Base-by-base conservation (phyloP, 192 early-diverging fungal genomes). In the Coemansia sp. region DNA sequence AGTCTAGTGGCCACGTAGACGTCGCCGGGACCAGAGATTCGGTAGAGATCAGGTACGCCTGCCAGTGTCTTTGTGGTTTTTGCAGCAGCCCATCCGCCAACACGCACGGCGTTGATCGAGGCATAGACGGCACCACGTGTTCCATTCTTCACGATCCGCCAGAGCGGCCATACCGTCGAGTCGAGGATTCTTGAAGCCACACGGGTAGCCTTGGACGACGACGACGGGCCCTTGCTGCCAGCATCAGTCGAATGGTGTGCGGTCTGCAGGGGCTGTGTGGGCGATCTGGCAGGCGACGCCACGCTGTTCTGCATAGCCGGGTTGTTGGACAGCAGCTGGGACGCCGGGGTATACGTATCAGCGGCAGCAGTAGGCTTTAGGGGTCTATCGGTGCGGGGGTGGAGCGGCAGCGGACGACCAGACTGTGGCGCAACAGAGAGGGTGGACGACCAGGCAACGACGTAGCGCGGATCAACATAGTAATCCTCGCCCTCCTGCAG, bases 401-500 rank as follows among this genome's bases (percentile, higher is more conserved):
- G 14, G 22, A 64, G 59, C 10, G 62, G 62, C 19, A 30, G 45
- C 27, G 68, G 68, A 36, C 64, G 60, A 6, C 67, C 73, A 8
- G 67, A 62, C 65, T 68, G 68, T 6, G 69, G 70, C 0, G 19
- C 57, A 8, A 70, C 61, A 6, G 53, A 27, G 29, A 79, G 53
- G 6, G 63, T 54, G 0, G 63, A 47, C 30, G 76, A 62, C 76
- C 76, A 79, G 5, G 76, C 76, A 5, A 79, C 64, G 9, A 70
- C 65, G 52, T 78, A 89, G 68, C 85, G 75, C 22, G 89, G 87
- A 65, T 89, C 88, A 17, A 89, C 89, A 17, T 86, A 65, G 53
- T 89, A 90, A 64, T 87, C 86, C 58, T 93, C 89, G n/a, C 79
- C 84, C 10, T 85, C 79, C 6, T 79, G 62, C 50, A 93, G 70